Conservation (phyloP, 176 grass and related monocot genomes). For the Oryza punctata region DNA sequence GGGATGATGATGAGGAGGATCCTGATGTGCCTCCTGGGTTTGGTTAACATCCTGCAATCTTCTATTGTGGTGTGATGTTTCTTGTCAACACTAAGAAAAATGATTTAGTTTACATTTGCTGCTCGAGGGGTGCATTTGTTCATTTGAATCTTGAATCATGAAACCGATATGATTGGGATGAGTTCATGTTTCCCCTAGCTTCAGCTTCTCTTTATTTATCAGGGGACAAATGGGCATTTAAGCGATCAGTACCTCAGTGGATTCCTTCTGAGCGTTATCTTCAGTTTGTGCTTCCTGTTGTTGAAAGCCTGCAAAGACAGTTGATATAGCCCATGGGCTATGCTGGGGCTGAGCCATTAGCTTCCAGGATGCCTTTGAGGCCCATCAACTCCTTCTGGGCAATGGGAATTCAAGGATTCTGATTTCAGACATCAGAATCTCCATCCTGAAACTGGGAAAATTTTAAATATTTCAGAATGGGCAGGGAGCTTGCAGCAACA, state of each 20-base stretch:
- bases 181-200: neutral
- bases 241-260: neutral
- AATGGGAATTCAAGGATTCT: neutral
- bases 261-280: neutral
- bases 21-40: conserved; percentile 74
- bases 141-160: conserved; percentile 10
- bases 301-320: neutral
- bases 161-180: neutral
- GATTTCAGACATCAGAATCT: neutral
- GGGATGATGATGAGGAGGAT: conserved; percentile 48
- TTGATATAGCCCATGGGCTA: neutral
- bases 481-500: neutral
- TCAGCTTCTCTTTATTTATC: neutral
- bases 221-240: conserved; percentile 7
- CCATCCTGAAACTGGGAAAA: neutral
- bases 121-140: neutral
- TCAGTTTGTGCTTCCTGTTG: neutral
- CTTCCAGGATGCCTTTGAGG: neutral
- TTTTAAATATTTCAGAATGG: conserved; percentile 1
- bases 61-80: neutral
- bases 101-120: conserved; percentile 11
- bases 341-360: neutral
- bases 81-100: conserved; percentile 7
- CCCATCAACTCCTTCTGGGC: neutral
- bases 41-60: conserved; percentile 41